Base-by-base conservation (phyloP, 2,329 filamentous ascomycete genomes). In the Trichoderma asperellum region DNA sequence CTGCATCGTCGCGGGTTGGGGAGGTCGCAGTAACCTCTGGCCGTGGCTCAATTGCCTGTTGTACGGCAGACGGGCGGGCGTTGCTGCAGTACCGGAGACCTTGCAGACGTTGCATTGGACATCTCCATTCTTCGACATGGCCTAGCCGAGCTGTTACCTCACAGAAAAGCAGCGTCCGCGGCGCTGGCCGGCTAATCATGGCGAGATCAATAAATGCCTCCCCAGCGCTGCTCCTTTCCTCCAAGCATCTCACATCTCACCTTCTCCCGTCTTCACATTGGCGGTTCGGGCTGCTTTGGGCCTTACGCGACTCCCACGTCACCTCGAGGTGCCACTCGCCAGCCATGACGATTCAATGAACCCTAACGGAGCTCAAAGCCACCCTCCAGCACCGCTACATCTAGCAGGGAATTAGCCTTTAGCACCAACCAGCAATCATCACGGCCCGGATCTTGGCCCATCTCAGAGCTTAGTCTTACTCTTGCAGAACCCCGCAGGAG, bases 291-390 rank as follows among this genome's bases (percentile, higher is more conserved):
- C 21, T 34, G 62, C 62, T 24, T 43, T 65, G 21, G 34, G 47
- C 65, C 68, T 61, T 69, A 66, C 68, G 61, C 60, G 68, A 65
- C 53, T 43, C 61, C 55, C 68, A 69, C 68, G 68, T 69, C 68
- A 69, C 60, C 21, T 16, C 55, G 34, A 40, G 53, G 60, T 60
- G 60, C 60, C 55, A 40, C 62, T 55, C 61, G 27, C 62, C 68
- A 69, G 43, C 58, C 68, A 70, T 70, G 68, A 70, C 68, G 68
- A 70, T 57, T 70, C 56, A 2, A 67, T 66, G 62, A 67, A 49
- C 60, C 68, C 10, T 43, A 27, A 27, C 52, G 49, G 34, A 55
- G 47, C 61, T 40, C 61, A 69, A 53, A 52, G 53, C 68, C 60
- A 49, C 55, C 60, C 68, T 55, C 61, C 68, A 69, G 55, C 68